phyloP scores from a whole-genome alignment of 2,329 filamentous ascomycete genomes.

The Madurella fahalii region DNA sequence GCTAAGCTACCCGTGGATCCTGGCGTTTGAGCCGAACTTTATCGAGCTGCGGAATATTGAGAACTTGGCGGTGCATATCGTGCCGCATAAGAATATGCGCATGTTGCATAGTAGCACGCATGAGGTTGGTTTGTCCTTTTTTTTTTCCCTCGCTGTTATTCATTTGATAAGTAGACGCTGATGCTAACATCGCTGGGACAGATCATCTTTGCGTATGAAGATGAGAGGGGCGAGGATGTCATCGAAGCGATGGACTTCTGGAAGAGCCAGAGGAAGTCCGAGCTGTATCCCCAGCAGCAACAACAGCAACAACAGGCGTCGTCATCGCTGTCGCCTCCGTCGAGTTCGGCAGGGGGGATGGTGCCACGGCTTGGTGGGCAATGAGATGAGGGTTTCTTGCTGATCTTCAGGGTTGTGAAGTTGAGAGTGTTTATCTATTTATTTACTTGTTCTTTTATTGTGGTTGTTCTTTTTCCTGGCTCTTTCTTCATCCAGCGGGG shows the following conservation, averaged over 20 bases:
- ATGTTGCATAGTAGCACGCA: conserved; percentile 97
- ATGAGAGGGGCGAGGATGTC: conserved; percentile 88
- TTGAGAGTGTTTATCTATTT: background rate
- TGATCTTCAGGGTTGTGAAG: background rate
- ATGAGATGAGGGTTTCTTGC: background rate
- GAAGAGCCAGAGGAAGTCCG: conserved; percentile 59
- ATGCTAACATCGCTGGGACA: conserved; percentile 37
- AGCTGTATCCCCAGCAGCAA: conserved; percentile 12
- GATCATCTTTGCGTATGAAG: conserved; percentile 98
- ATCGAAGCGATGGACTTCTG: conserved; percentile 97
- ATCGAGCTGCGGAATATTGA: conserved; percentile 96
- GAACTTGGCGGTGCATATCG: conserved; percentile 89
- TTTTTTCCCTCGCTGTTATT: background rate
- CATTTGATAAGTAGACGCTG: background rate
- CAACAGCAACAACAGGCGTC: background rate
- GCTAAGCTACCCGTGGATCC: conserved; percentile 91
- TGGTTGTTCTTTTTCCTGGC: background rate
- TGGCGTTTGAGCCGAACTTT: conserved; percentile 96
- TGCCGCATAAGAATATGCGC: conserved; percentile 92
- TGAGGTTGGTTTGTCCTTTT: conserved; percentile 62
- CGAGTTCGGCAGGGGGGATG: conserved; percentile 2
- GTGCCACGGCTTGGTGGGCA: background rate
- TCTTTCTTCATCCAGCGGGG: background rate
- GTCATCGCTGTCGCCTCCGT: conserved; percentile 3
- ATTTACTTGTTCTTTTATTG: background rate